Evolutionary conservation across 257 asterid species (phyloP).

Genomic region (Primulina tabacum): DNA sequence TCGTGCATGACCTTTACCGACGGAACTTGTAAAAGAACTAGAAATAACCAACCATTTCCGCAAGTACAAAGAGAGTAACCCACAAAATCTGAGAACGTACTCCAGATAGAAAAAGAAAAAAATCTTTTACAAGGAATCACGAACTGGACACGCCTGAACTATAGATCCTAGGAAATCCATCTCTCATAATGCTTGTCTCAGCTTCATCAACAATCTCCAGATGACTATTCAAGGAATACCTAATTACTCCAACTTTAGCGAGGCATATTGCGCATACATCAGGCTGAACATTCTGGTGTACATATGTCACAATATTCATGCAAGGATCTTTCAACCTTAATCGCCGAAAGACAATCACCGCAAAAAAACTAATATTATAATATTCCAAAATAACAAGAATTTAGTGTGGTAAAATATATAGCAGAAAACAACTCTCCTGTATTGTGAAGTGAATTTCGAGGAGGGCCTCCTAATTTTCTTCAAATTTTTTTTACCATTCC

Average conservation of each 20-base stretch:
- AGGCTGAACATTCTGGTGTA: background rate
- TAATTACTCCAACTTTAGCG: background rate
- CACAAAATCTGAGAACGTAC: background rate
- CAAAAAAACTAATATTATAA: too few relatives aligned
- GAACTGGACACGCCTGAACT: constrained; percentile 1
- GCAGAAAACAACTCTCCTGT: too few relatives aligned
- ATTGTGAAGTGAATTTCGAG: too few relatives aligned
- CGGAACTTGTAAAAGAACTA: constrained; percentile 11
- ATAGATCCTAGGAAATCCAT: background rate
- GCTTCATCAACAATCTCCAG: background rate
- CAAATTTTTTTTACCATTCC: too few relatives aligned
- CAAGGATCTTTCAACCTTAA: too few relatives aligned
- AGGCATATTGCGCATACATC: background rate
- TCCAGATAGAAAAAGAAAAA: background rate
- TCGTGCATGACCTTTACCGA: constrained; percentile 8
- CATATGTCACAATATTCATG: background rate
- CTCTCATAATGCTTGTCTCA: background rate
- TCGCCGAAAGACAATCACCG: too few relatives aligned
- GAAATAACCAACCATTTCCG: background rate
- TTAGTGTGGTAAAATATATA: too few relatives aligned
- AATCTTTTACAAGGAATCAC: background rate
- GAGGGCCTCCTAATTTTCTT: too few relatives aligned
- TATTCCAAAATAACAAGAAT: too few relatives aligned
- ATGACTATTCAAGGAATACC: background rate
- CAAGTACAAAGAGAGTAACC: background rate